Base-by-base conservation (phyloP, 169 alveolate species). In the Eimeria necatrix region DNA sequence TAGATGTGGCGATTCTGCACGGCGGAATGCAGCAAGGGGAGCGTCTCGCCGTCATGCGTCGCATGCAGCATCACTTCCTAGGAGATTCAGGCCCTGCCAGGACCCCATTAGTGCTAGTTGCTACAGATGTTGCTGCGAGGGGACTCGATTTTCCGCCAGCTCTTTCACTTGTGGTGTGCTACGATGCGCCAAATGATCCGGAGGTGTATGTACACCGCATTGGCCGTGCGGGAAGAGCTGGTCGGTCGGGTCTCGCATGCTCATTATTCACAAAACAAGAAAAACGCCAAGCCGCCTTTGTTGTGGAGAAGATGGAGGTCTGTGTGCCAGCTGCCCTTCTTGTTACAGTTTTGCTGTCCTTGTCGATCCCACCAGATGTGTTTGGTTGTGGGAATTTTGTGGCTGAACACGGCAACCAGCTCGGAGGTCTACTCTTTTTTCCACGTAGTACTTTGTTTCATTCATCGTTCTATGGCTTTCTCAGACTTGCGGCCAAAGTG, bases 161-260 rank as follows among this genome's bases (percentile, higher is more conserved):
- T 78, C 98, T 98, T 52, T 97, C 98, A 20, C 96, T 97, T n/a
- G 99, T 98, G n/a, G 96, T 98, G 26, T 98, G 98, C 95, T 98
- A 97, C 96, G 99, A 98, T 93, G 98, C 98, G 68, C 99, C 99
- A 9, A 96, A 97, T 93, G 96, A 97, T 22, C 96, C 97, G 26
- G 97, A 97, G 26, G 97, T 96, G 85, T 98, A 98, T 94, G 98
- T 98, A 71, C 99, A 98, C 96, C 97, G 99, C 95, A 97, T 98
- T 14, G 99, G 99, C 4, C 98, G 99, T 91, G 97, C 99, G 24
- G 99, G 99, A 8, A 96, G 99, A 94, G 99, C 99, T 7, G 99
- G 99, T 0, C 97, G 97, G 93, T 81, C 95, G 76, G 99, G 99
- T 14, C 95, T 90, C 56, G 99, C 99, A 8, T 96, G 97, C 73